Evolutionary conservation across 2,329 filamentous ascomycete species (phyloP), one percentile per base, ranked within the genome.

Genomic region (Xylaria sp.): DNA sequence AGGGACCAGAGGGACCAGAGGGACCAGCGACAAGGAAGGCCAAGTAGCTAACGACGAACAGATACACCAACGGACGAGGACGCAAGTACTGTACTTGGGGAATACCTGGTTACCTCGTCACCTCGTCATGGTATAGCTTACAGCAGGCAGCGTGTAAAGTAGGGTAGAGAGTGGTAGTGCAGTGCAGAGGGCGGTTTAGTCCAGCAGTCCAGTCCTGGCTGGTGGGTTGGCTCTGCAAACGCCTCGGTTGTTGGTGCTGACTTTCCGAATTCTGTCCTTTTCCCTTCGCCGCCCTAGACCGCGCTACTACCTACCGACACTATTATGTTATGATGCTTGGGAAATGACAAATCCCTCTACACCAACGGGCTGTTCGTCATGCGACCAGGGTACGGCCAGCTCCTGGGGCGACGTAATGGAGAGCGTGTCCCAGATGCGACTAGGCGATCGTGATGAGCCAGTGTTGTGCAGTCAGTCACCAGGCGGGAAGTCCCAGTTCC

Each of bases 291-390:
- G 58, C 49, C 40, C 52, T 58, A 56, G n/a, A n/a, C n/a, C n/a
- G n/a, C n/a, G n/a, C n/a, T n/a, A n/a, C n/a, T n/a, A n/a, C n/a
- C n/a, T n/a, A n/a, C n/a, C n/a, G n/a, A n/a, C n/a, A n/a, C n/a
- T n/a, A 64, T 65, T 61, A 62, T 59, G 63, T 65, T 65, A 63
- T 63, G 63, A 63, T 56, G 57, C 52, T 33, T 40, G 48, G 57
- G 52, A 67, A 67, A 67, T 67, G 65, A 67, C 65, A 67, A 67
- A 67, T 67, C 56, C 58, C 60, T 54, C 17, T 54, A 61, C 56
- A 59, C 60, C 65, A 65, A 63, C 62, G 49, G 41, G 49, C 56
- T 52, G 52, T 46, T 56, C 13, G 47, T 46, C 55, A 52, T 27
- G 43, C 35, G 58, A 67, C 63, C 41, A 33, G 62, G 63, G 58